Conservation (phyloP, 371 early-diverging fungal genomes). For the Mortierella sp. region DNA sequence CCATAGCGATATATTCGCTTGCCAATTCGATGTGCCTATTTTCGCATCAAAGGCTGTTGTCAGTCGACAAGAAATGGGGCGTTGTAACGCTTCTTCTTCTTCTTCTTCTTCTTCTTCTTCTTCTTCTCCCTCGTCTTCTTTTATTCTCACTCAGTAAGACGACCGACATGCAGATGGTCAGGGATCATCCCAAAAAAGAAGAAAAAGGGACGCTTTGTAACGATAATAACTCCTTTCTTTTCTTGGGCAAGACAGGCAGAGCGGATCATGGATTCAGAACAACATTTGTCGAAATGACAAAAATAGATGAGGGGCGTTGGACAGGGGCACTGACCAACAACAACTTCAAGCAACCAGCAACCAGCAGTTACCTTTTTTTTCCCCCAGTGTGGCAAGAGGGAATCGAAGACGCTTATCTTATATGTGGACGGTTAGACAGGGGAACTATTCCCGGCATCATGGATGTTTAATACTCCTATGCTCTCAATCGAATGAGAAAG, state of each 20-base stretch:
- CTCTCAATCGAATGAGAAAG: not conserved
- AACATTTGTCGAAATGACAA: not conserved
- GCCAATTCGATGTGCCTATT: too few relatives aligned
- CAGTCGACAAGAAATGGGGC: too few relatives aligned
- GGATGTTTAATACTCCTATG: not conserved
- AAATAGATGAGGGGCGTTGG: not conserved
- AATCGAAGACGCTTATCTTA: too few relatives aligned
- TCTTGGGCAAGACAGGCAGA: not conserved
- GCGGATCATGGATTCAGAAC: not conserved
- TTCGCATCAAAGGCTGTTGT: too few relatives aligned
- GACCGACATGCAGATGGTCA: not conserved
- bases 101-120: not conserved
- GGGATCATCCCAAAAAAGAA: slow-evolving; percentile 3
- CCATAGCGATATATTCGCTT: too few relatives aligned
- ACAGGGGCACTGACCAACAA: slow-evolving; percentile 10
- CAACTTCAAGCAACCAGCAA: too few relatives aligned
- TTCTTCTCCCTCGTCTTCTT: too few relatives aligned
- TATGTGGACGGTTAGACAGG: too few relatives aligned
- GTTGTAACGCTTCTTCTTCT: too few relatives aligned
- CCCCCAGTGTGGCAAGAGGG: too few relatives aligned
- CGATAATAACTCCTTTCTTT: not conserved
- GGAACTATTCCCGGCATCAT: not conserved
- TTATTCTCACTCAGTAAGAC: not conserved
- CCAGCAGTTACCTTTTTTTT: too few relatives aligned
- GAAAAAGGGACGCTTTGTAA: too few relatives aligned